Evolutionary conservation across 768 basidiomycete species (phyloP), one percentile per base, ranked within the genome.

Genomic region (Tricholoma saponaceum): DNA sequence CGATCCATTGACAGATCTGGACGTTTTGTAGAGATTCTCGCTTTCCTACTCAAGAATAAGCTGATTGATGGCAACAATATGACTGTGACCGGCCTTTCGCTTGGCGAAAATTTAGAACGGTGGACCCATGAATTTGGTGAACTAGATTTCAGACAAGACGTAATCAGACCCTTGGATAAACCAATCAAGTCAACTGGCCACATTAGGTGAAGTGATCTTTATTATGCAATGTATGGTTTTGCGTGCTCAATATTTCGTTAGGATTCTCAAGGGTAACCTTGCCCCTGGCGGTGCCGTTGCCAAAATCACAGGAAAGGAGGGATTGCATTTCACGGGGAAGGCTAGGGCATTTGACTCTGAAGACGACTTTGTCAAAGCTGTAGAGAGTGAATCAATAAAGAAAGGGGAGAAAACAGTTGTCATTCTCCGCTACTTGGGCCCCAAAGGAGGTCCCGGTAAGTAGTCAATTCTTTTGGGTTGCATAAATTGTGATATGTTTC

Each of bases 301-400:
- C 33, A 98, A 98, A 75, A 93, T 97, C 62, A 97, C 95, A 7
- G 95, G 95, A 51, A 98, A 98, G 72, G 95, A 98, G 72, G 95
- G 95, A 0, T 75, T 95, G 43, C 77, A 79, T 7, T 97, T 97
- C 74, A 86, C 85, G 7, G 97, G 97, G 52, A 94, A 89, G 73
- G 96, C 96, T 39, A 87, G 95, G 62, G 83, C 88, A 2, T 99
- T 98, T 70, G 93, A 98, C 70, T 83, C 83, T 18, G 97, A 99
- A 71, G 88, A 87, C 59, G 90, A 83, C 54, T 94, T 98, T 64
- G 82, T 90, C 61, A 80, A 82, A 60, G 97, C 96, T 10, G 90
- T 98, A 41, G 93, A 97, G 72, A 82, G 74, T 56, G 92, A 90
- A 39, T 85, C 85, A 20, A 90, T 98, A 76, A 91, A 91, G 72